These are phyloP conservation scores for Pulicaria dysenterica DNA, from an alignment of 129 eudicot species.

Conservation along the genomic window DNA sequence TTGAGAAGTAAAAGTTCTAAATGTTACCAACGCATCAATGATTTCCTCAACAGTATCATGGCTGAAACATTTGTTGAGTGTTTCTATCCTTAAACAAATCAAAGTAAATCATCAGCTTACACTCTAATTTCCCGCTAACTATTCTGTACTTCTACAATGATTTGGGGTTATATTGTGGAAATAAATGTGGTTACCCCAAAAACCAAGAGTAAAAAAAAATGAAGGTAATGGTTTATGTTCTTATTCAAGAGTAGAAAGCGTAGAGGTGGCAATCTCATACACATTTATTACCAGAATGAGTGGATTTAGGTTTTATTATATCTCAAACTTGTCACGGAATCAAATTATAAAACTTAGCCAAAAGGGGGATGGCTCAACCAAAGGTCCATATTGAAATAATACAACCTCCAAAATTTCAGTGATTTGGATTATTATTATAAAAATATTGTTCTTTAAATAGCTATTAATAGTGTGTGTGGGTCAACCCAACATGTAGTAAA, in stretches of 20 bases:
- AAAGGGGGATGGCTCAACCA: neutral
- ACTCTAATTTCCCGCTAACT: neutral
- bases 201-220: neutral
- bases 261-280: neutral
- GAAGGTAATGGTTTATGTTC: neutral
- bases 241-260: neutral
- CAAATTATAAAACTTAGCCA: neutral
- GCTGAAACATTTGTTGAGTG: conserved; percentile 68
- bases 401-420: too few relatives aligned
- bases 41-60: conserved; percentile 91
- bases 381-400: neutral
- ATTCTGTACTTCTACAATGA: neutral
- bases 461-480: neutral
- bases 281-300: neutral
- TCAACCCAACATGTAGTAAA: neutral
- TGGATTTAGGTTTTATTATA: neutral
- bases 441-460: too few relatives aligned
- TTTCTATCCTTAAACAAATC: conserved; percentile 54
- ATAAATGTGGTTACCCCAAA: neutral
- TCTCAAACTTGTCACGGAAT: neutral
- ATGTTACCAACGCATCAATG: conserved; percentile 67
- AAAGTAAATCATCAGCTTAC: conserved; percentile 9
- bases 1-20: neutral
- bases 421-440: too few relatives aligned
- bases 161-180: neutral